Conservation (phyloP, 345 rosid genomes). For the Aquilaria malaccensis region DNA sequence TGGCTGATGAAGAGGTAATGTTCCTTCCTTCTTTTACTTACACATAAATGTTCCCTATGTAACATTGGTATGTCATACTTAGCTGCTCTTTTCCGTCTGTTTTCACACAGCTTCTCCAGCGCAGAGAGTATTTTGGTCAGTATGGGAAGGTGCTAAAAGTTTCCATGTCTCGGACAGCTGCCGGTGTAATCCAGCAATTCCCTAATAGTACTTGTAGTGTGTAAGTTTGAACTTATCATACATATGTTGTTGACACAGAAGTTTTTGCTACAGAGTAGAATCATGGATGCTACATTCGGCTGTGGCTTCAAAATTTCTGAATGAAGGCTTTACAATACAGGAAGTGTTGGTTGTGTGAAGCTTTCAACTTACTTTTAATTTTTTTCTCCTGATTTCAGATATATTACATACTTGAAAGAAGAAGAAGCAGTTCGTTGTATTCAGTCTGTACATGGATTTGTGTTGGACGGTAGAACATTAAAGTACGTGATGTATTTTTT, state of each 20-base stretch:
- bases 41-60: neutral
- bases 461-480: constrained; percentile 73
- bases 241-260: neutral
- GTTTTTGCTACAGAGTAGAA: too few relatives aligned
- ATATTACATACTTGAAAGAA: constrained; percentile 74
- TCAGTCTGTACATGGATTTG: constrained; percentile 83
- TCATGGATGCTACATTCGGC: too few relatives aligned
- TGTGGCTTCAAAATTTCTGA: too few relatives aligned
- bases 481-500: constrained; percentile 32
- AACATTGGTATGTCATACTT: too few relatives aligned
- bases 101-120: constrained; percentile 61
- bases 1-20: constrained; percentile 86
- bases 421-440: constrained; percentile 93
- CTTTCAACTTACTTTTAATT: neutral
- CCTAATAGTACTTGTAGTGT: constrained; percentile 93
- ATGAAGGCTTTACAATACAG: too few relatives aligned
- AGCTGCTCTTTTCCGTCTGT: neutral
- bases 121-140: constrained; percentile 74
- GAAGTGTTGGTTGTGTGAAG: neutral
- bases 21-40: constrained; percentile 1
- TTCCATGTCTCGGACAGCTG: constrained; percentile 89
- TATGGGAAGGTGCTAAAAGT: constrained; percentile 91
- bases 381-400: constrained; percentile 29
- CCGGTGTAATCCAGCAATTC: constrained; percentile 79
- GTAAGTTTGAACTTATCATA: constrained; percentile 32